phyloP scores from a whole-genome alignment of 768 basidiomycete species.

The Mycena belliarum region DNA sequence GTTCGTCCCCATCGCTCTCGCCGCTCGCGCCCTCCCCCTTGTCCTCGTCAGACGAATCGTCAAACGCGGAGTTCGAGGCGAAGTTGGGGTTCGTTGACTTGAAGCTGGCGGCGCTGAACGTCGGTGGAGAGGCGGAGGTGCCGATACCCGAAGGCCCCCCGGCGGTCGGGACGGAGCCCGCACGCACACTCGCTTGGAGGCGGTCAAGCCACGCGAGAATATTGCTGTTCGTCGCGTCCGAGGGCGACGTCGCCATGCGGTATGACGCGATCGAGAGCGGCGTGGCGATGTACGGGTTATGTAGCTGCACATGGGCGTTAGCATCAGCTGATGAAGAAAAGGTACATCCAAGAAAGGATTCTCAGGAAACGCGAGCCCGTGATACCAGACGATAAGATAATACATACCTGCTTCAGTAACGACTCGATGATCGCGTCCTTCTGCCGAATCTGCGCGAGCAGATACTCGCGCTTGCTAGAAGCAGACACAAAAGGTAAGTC shows the following conservation, averaged over 20 bases:
- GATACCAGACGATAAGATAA: too few relatives aligned
- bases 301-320: constrained; percentile 46
- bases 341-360: too few relatives aligned
- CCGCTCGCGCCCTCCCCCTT: constrained; percentile 27
- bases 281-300: constrained; percentile 80
- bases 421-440: constrained; percentile 87
- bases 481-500: constrained; percentile 40
- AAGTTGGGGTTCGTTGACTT: neutral
- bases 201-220: constrained; percentile 78
- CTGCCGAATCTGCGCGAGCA: constrained; percentile 83
- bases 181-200: constrained; percentile 59
- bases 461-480: constrained; percentile 80
- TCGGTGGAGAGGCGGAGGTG: neutral
- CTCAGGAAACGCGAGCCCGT: too few relatives aligned
- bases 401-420: constrained; percentile 73
- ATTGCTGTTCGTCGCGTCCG: constrained; percentile 66
- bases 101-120: constrained; percentile 3
- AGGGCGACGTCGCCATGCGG: constrained; percentile 74
- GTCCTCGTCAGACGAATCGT: neutral
- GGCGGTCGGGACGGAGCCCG: constrained; percentile 24
- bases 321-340: neutral
- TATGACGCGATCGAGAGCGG: constrained; percentile 80
- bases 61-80: constrained; percentile 14
- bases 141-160: too few relatives aligned
- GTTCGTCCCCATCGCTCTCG: constrained; percentile 35